Conservation (phyloP, 768 basidiomycete species). For the Pleurotus giganteus region DNA sequence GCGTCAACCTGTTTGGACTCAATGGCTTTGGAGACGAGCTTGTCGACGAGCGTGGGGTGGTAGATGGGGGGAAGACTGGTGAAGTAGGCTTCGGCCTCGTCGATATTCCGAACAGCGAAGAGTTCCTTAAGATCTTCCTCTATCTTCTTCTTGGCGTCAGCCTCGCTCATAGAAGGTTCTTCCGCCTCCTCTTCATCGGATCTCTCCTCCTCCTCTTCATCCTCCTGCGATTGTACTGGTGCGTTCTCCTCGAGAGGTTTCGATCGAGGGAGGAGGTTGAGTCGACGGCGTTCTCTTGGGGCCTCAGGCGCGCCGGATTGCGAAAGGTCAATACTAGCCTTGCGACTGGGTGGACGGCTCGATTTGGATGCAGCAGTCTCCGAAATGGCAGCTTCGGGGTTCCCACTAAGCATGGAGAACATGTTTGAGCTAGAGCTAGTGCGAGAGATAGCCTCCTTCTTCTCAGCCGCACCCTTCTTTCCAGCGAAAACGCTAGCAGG, state of each 20-base stretch:
- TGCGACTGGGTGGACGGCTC: slow-evolving; percentile 47
- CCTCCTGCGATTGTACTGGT: slow-evolving; percentile 44
- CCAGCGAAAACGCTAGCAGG: slow-evolving; percentile 81
- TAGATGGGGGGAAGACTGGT: slow-evolving; percentile 63
- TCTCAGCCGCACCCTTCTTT: slow-evolving; percentile 55
- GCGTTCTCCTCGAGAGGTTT: slow-evolving; percentile 50
- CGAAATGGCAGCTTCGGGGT: slow-evolving; percentile 54
- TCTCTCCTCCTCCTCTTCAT: slow-evolving; percentile 47
- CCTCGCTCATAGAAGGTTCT: slow-evolving; percentile 56
- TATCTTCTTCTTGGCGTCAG: slow-evolving; percentile 72
- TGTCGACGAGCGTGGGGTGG: slow-evolving; percentile 68
- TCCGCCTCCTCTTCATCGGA: slow-evolving; percentile 42
- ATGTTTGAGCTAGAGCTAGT: slow-evolving; percentile 81
- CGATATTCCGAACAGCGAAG: slow-evolving; percentile 78
- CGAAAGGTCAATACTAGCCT: slow-evolving; percentile 49
- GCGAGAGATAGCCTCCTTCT: slow-evolving; percentile 75
- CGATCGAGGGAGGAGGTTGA: slow-evolving; percentile 79
- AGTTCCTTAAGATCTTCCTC: slow-evolving; percentile 84
- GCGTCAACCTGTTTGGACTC: slow-evolving; percentile 84
- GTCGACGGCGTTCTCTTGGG: slow-evolving; percentile 58
- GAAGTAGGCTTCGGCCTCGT: slow-evolving; percentile 89
- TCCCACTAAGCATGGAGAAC: slow-evolving; percentile 81
- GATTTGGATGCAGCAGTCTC: slow-evolving; percentile 43
- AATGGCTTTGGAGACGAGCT: slow-evolving; percentile 69
- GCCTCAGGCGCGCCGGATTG: slow-evolving; percentile 44